These are phyloP conservation scores for Byssothecium circinans DNA, from an alignment of 2,329 filamentous ascomycete genomes.

Conservation along the genomic window DNA sequence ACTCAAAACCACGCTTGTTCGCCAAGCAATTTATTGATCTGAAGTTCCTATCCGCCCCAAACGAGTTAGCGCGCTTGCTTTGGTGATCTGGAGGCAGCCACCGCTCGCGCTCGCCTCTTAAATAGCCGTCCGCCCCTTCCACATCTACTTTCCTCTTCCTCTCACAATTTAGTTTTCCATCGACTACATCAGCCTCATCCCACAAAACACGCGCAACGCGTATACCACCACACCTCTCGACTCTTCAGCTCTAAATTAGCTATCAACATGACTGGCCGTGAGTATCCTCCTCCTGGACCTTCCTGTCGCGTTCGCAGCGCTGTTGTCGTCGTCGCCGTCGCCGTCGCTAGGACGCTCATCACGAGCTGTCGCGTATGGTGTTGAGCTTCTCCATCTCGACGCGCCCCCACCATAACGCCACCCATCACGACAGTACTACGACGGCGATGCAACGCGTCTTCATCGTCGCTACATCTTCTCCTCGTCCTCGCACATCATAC, in stretches of 20 bases:
- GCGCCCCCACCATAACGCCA: constrained; percentile 13
- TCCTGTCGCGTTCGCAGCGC: constrained; percentile 20
- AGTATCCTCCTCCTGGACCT: constrained; percentile 29
- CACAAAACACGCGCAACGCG: constrained; percentile 11
- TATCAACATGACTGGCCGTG: constrained; percentile 50
- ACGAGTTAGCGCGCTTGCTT: constrained; percentile 24
- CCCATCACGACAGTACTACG: constrained; percentile 13
- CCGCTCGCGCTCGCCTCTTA: constrained; percentile 21
- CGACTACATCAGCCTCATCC: constrained; percentile 10
- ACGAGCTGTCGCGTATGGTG: constrained; percentile 21
- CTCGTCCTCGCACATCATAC: constrained; percentile 24
- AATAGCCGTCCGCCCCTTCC: constrained; percentile 21
- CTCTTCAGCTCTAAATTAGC: constrained; percentile 25
- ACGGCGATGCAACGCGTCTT: constrained; percentile 16
- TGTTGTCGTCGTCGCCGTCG: constrained; percentile 17
- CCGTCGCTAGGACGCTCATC: constrained; percentile 11
- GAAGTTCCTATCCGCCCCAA: constrained; percentile 16
- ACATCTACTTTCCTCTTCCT: constrained; percentile 13
- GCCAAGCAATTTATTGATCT: constrained; percentile 19
- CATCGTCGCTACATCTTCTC: constrained; percentile 17
- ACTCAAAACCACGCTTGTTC: constrained; percentile 20
- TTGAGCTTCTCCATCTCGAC: constrained; percentile 32
- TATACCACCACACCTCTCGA: constrained; percentile 21
- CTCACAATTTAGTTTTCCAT: constrained; percentile 19
- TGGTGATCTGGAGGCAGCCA: constrained; percentile 30